Evolutionary conservation across 805 yeast genomes (phyloP).

Genomic region (Kuraishia floccosa): DNA sequence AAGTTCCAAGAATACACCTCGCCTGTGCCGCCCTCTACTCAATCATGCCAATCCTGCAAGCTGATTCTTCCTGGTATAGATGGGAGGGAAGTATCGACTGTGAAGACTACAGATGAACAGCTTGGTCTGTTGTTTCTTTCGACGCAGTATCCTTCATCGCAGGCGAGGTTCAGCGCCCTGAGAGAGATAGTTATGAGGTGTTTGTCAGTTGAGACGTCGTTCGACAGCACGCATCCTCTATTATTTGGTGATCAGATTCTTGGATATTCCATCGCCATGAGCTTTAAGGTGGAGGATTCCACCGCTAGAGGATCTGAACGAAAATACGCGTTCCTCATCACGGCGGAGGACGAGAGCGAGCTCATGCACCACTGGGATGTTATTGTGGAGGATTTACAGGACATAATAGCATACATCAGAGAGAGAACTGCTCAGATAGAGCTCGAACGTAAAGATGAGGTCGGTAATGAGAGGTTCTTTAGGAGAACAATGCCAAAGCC

Average conservation of each 20-base stretch:
- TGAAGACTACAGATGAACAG: not conserved
- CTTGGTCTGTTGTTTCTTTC: slow-evolving; percentile 24
- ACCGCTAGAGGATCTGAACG: slow-evolving; percentile 70
- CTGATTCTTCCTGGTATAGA: slow-evolving; percentile 30
- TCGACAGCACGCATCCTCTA: slow-evolving; percentile 48
- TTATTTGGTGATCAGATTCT: slow-evolving; percentile 50
- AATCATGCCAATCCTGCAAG: slow-evolving; percentile 48
- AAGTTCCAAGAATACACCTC: slow-evolving; percentile 16
- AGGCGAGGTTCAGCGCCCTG: slow-evolving; percentile 39
- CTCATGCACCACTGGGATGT: slow-evolving; percentile 46
- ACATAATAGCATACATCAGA: slow-evolving; percentile 27
- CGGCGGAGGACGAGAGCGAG: slow-evolving; percentile 40
- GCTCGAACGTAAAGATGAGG: slow-evolving; percentile 14
- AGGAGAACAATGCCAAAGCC: slow-evolving; percentile 44
- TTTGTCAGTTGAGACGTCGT: slow-evolving; percentile 54
- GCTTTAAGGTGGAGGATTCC: slow-evolving; percentile 51
- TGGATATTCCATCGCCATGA: slow-evolving; percentile 48
- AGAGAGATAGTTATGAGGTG: slow-evolving; percentile 52
- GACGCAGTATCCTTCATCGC: slow-evolving; percentile 49
- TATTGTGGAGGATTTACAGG: slow-evolving; percentile 26
- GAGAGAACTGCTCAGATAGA: slow-evolving; percentile 15
- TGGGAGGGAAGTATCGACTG: not conserved
- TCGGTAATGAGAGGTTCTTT: slow-evolving; percentile 39
- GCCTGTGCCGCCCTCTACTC: slow-evolving; percentile 26
- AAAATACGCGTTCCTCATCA: slow-evolving; percentile 48